Conservation (phyloP, 2,329 filamentous ascomycete genomes). For the Colletotrichum sp. region DNA sequence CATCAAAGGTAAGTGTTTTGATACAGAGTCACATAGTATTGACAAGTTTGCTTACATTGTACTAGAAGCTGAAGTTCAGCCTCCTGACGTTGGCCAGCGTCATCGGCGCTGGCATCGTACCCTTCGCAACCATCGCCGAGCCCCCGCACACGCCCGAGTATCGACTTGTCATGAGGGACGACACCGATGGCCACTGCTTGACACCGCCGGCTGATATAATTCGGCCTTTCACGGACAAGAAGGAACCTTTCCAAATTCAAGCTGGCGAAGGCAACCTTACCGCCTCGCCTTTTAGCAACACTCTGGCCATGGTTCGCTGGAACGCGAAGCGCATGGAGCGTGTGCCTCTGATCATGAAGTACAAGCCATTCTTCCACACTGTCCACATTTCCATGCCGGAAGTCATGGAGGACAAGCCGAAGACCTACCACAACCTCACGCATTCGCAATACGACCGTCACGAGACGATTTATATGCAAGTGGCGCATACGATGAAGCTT, state of each 20-base stretch:
- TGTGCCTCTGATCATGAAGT: conserved; percentile 29
- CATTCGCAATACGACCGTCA: conserved; percentile 28
- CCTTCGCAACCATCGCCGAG: conserved; percentile 17
- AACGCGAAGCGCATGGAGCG: conserved; percentile 30
- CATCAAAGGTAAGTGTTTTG: neutral
- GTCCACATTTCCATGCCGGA: conserved; percentile 31
- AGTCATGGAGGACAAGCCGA: conserved; percentile 16
- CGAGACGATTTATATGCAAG: conserved; percentile 26
- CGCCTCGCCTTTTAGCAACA: conserved; percentile 31
- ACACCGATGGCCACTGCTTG: neutral
- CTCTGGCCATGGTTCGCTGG: conserved; percentile 31
- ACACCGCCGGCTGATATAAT: conserved; percentile 3
- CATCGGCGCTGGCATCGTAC: conserved; percentile 19
- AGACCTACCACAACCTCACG: conserved; percentile 27
- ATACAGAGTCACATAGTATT: fast-evolving
- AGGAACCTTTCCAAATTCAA: neutral
- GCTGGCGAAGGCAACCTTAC: conserved; percentile 10
- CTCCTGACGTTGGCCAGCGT: conserved; percentile 6
- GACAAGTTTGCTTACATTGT: neutral
- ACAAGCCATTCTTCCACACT: conserved; percentile 33
- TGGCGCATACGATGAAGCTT: conserved; percentile 33
- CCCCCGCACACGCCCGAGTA: conserved; percentile 17
- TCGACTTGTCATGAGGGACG: conserved; percentile 13
- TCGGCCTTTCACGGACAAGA: conserved; percentile 2
- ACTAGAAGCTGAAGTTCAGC: conserved; percentile 6